A percentile compares a stretch with the other conserved stretches of the same genome.
Evolutionary conservation across 2,329 filamentous ascomycete genomes (phyloP).

Genomic region (Fusarium subtropicale): DNA sequence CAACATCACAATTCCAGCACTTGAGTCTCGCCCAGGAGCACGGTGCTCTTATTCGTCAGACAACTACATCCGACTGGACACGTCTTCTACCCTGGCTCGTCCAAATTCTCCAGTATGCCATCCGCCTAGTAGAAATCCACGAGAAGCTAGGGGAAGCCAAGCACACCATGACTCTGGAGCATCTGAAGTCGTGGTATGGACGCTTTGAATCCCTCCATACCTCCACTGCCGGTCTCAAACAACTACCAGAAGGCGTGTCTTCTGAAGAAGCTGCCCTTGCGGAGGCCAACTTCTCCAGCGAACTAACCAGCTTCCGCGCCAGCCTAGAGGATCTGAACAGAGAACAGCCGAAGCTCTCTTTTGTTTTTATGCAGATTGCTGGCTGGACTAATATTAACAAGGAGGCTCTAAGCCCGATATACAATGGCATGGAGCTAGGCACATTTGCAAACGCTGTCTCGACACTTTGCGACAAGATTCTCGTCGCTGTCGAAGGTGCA

Average conservation of each 20-base stretch:
- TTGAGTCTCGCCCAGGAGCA: conserved; percentile 49
- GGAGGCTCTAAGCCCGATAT: conserved; percentile 22
- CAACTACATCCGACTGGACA: conserved; percentile 41
- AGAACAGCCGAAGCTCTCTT: conserved; percentile 68
- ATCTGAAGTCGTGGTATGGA: conserved; percentile 63
- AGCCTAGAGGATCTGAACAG: conserved; percentile 56
- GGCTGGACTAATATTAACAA: conserved; percentile 67
- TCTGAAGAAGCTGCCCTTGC: conserved; percentile 53
- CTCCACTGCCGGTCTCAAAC: conserved; percentile 57
- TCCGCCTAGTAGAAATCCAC: conserved; percentile 73
- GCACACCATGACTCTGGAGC: conserved; percentile 57
- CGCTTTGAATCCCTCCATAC: conserved; percentile 59
- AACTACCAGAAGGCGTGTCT: conserved; percentile 64
- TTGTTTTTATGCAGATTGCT: conserved; percentile 73
- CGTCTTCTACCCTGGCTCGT: conserved; percentile 69
- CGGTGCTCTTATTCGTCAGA: conserved; percentile 38
- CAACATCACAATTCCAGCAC: conserved; percentile 53
- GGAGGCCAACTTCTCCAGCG: conserved; percentile 51
- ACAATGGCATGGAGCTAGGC: conserved; percentile 47
- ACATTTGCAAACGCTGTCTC: conserved; percentile 70
- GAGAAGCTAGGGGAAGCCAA: conserved; percentile 69
- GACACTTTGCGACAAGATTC: conserved; percentile 76
- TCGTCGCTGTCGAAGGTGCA: conserved; percentile 82
- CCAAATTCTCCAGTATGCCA: conserved; percentile 72
- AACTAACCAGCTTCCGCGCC: conserved; percentile 53